Evolutionary conservation across 306 rosid genomes (phyloP).

Genomic region (Inga leiocalycina): DNA sequence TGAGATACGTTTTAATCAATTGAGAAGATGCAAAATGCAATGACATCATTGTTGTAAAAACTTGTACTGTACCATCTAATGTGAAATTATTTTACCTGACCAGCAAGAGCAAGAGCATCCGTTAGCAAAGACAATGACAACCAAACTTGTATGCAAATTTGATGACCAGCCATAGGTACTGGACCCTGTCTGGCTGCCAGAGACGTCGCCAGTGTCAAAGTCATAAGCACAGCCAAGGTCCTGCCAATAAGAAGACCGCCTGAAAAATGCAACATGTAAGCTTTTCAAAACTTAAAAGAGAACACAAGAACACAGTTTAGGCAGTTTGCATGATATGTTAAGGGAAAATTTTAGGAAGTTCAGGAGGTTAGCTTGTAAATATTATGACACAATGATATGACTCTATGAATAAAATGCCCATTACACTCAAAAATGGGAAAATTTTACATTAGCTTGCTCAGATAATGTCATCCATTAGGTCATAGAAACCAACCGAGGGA

Average conservation of each 20-base stretch:
- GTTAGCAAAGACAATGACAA: constrained; percentile 86
- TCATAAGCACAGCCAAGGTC: constrained; percentile 77
- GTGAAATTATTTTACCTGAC: constrained; percentile 64
- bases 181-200: constrained; percentile 90
- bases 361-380: too few relatives aligned
- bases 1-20: constrained; percentile 17
- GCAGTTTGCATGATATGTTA: background rate
- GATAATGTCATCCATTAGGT: constrained; percentile 9
- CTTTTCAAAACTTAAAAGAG: background rate
- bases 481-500: constrained; percentile 21
- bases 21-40: background rate
- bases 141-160: constrained; percentile 91
- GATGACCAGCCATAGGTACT: constrained; percentile 89
- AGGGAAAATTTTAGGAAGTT: background rate
- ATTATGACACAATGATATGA: too few relatives aligned
- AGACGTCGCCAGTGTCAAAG: constrained; percentile 84
- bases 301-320: background rate
- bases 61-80: constrained; percentile 1
- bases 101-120: constrained; percentile 96
- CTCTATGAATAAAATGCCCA: too few relatives aligned
- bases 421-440: background rate
- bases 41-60: constrained; percentile 21
- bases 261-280: constrained; percentile 35
- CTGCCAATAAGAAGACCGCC: constrained; percentile 90
- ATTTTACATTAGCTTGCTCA: background rate